Base-by-base conservation (phyloP, 2,329 filamentous ascomycete genomes). In the Diaporthe citrichinensis region DNA sequence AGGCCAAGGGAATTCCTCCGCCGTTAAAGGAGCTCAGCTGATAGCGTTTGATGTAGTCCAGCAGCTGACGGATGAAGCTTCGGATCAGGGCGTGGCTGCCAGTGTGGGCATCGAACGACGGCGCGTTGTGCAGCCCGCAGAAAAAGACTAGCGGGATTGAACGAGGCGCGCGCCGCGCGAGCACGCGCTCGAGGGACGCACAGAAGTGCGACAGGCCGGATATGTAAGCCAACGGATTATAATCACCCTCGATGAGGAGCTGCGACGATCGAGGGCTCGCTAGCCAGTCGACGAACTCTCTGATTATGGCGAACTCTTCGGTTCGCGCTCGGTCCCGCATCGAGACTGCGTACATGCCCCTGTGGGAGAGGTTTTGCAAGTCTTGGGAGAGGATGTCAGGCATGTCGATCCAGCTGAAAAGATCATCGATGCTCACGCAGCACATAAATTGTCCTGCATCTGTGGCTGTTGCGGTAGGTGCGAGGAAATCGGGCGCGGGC, bases 191-290 rank as follows among this genome's bases (percentile, higher is more conserved):
- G 2, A 74, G 53, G 8, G 65, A 53, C 23, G 31, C 41, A 20
- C 72, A 71, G 55, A 74, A 71, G 12, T 62, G 34, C 1, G 72
- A 71, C 20, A 74, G 31, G 1, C 72, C 72, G 7, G 62, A 74
- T 3, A 74, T 46, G 7, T 58, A 7, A 1, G 28, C 36, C 20
- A 9, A 17, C 8, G 25, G 2, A 7, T 36, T 51, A n/a, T 73
- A 68, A 39, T 51, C 31, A 0, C 72, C 72, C 8, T 74, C 39
- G n/a, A 69, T 36, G 6, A 74, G 51, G 20, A 74, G 39, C 51
- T 74, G 72, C 3, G 49, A 49, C 6, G 61, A 41, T 2, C 2
- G 7, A 2, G 28, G 25, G 9, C 4, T 7, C 25, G 31, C n/a
- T 2, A 74, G 20, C 72, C 72, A 74, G 7, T 39, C 17, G 4